Evolutionary conservation across 2,329 filamentous ascomycete species (phyloP).

Genomic region (Clathrospora elynae): DNA sequence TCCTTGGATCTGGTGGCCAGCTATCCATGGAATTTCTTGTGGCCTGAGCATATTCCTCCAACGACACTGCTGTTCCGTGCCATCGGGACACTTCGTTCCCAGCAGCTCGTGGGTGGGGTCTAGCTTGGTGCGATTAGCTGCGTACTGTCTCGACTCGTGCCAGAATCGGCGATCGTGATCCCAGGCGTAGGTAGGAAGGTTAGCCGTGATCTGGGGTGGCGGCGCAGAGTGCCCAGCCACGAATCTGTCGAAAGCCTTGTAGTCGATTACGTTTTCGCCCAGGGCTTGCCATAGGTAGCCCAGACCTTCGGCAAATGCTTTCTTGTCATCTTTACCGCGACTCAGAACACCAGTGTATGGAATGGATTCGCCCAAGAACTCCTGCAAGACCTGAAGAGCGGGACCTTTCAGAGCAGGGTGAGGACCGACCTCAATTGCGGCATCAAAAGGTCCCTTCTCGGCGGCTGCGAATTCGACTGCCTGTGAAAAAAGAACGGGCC

Average conservation of each 20-base stretch:
- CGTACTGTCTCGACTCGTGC: background rate
- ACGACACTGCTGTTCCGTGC: background rate
- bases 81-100: background rate
- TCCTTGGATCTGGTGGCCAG: slow-evolving; percentile 23
- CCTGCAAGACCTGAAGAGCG: slow-evolving; percentile 39
- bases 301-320: too few relatives aligned
- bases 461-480: background rate
- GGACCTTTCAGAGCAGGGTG: slow-evolving; percentile 55
- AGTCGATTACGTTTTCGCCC: too few relatives aligned
- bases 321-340: slow-evolving; percentile 32
- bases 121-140: background rate
- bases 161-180: background rate
- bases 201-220: background rate
- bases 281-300: too few relatives aligned
- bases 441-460: background rate
- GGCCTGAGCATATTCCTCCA: background rate
- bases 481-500: slow-evolving; percentile 6
- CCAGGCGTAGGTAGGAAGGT: background rate
- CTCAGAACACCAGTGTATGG: slow-evolving; percentile 27
- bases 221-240: too few relatives aligned
- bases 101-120: background rate
- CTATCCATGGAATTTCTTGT: slow-evolving; percentile 22
- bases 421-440: slow-evolving; percentile 52
- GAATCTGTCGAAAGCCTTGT: too few relatives aligned
- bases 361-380: background rate